These are phyloP conservation scores for Laburnicola sp. DNA, from an alignment of 2,329 filamentous ascomycete species.

Conservation along the genomic window DNA sequence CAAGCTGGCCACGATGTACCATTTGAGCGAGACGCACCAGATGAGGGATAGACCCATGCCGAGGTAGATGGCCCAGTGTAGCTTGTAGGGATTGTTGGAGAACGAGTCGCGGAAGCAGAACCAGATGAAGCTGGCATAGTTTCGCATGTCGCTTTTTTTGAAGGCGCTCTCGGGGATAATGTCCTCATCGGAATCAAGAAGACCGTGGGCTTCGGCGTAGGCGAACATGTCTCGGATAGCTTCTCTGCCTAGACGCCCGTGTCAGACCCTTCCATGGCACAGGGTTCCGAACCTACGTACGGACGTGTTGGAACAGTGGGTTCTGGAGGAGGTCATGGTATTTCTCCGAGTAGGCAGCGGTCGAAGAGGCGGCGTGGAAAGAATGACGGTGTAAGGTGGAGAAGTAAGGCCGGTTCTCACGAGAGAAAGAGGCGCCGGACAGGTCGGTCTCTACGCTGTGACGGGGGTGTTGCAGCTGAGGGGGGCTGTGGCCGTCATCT, in stretches of 20 bases:
- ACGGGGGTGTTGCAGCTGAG: no score
- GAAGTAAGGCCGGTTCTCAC: not conserved
- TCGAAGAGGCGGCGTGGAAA: not conserved
- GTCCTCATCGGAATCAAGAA: not conserved
- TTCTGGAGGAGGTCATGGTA: not conserved
- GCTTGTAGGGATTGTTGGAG: conserved; percentile 7
- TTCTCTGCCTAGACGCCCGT: not conserved
- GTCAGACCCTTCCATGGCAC: not conserved
- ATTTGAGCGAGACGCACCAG: not conserved
- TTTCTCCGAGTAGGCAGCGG: not conserved
- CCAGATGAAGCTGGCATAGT: not conserved
- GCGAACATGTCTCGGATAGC: not conserved
- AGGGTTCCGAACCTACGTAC: not conserved
- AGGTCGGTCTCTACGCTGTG: no score
- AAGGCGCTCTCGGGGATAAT: not conserved
- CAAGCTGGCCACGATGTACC: not conserved
- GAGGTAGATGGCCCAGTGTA: conserved; percentile 1
- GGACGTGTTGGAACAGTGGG: not conserved
- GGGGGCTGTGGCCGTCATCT: no score
- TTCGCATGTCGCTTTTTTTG: not conserved
- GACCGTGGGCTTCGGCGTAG: not conserved
- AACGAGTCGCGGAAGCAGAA: conserved; percentile 4
- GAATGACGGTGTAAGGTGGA: not conserved
- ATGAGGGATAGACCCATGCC: not conserved
- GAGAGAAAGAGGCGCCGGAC: no score